Conservation (phyloP, 148 eudicot species). For the Vaccinium macrocarpon region DNA sequence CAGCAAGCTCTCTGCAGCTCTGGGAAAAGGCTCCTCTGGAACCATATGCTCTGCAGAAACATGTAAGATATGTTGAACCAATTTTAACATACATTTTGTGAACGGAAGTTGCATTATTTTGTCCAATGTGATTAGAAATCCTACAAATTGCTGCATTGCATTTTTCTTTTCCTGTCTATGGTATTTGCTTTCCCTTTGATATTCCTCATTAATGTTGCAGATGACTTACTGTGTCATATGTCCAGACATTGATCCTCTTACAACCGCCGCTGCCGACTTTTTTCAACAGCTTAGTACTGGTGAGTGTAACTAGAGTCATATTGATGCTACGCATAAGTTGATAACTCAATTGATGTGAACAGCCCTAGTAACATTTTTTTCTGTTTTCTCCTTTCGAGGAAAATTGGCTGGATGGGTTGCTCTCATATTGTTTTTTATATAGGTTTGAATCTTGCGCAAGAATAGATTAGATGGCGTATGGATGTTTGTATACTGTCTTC, state of each 20-base stretch:
- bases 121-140: neutral
- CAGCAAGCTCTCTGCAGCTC: constrained; percentile 78
- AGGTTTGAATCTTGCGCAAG: neutral
- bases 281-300: constrained; percentile 96
- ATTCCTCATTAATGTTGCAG: constrained; percentile 42
- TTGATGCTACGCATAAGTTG: neutral
- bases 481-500: neutral
- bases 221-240: constrained; percentile 88
- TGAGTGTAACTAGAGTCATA: constrained; percentile 30
- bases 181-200: neutral
- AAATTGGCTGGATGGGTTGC: neutral
- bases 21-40: constrained; percentile 99
- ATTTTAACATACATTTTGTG: constrained; percentile 5
- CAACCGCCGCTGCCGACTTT: constrained; percentile 78
- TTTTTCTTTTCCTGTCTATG: constrained; percentile 7
- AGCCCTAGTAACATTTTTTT: neutral
- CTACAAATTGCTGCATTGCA: neutral
- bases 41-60: constrained; percentile 89
- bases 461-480: neutral
- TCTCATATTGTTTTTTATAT: neutral
- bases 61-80: constrained; percentile 42
- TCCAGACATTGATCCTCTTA: constrained; percentile 86
- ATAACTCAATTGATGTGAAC: neutral
- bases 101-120: neutral
- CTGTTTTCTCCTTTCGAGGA: neutral